Evolutionary conservation across 805 yeast genomes (phyloP).

Genomic region (Ascoidea rubescens): DNA sequence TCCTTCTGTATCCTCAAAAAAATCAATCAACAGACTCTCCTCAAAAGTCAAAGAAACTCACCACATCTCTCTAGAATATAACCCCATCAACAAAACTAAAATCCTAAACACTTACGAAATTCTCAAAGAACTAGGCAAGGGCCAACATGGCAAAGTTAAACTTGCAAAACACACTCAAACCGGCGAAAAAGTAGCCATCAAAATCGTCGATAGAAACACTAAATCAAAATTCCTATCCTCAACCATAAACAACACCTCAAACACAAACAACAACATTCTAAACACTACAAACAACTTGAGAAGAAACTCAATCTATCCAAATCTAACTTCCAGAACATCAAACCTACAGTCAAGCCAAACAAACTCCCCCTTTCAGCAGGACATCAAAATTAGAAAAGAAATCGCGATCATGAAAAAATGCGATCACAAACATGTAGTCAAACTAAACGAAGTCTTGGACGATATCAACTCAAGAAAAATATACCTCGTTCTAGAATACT

Average conservation of each 20-base stretch:
- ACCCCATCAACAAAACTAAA: constrained; percentile 72
- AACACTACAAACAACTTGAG: neutral
- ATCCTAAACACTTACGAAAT: constrained; percentile 85
- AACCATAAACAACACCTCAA: constrained; percentile 15
- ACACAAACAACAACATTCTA: constrained; percentile 5
- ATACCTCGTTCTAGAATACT: constrained; percentile 78
- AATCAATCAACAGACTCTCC: constrained; percentile 7
- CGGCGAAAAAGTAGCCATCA: constrained; percentile 73
- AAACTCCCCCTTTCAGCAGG: constrained; percentile 40
- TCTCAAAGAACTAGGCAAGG: constrained; percentile 74
- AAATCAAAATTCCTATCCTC: constrained; percentile 25
- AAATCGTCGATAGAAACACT: constrained; percentile 61
- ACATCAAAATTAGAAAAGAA: constrained; percentile 59
- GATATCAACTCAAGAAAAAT: constrained; percentile 75
- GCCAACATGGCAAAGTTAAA: constrained; percentile 98
- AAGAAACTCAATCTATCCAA: neutral
- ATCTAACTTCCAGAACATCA: neutral
- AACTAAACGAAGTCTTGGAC: constrained; percentile 75
- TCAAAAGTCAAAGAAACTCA: constrained; percentile 68
- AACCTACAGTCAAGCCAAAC: constrained; percentile 24
- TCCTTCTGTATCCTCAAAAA: neutral
- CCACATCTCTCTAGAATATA: constrained; percentile 69
- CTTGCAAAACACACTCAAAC: constrained; percentile 63
- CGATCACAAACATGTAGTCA: constrained; percentile 85
- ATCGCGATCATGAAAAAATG: constrained; percentile 90